Evolutionary conservation across 2,329 filamentous ascomycete genomes (phyloP).

Genomic region (Aspergillus calidoustus): DNA sequence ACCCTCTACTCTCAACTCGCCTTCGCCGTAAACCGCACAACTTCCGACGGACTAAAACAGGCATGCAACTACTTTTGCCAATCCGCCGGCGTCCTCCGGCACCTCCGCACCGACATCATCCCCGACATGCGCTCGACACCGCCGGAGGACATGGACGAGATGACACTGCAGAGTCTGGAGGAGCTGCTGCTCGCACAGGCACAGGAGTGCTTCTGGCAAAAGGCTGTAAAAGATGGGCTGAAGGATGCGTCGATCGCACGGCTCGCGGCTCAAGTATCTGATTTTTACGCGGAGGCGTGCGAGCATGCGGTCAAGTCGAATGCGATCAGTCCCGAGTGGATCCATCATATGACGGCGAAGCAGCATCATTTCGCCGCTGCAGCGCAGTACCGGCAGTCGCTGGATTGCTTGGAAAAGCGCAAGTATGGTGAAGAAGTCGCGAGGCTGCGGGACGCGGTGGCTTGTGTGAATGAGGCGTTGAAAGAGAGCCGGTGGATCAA

Average conservation of each 20-base stretch:
- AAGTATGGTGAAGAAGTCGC: slow-evolving; percentile 97
- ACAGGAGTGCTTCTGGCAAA: slow-evolving; percentile 98
- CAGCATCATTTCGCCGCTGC: slow-evolving; percentile 97
- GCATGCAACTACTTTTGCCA: slow-evolving; percentile 90
- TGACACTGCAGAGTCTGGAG: slow-evolving; percentile 81
- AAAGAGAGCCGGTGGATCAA: slow-evolving; percentile 84
- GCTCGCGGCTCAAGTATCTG: slow-evolving; percentile 85
- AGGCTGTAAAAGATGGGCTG: slow-evolving; percentile 89
- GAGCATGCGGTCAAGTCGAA: slow-evolving; percentile 89
- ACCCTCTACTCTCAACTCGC: slow-evolving; percentile 93
- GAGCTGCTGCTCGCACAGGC: slow-evolving; percentile 88
- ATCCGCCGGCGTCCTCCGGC: slow-evolving; percentile 79
- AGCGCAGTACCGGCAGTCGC: slow-evolving; percentile 88
- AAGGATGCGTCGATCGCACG: slow-evolving; percentile 93
- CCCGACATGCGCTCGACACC: slow-evolving; percentile 82
- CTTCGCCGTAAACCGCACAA: slow-evolving; percentile 75
- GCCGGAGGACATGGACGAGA: slow-evolving; percentile 92
- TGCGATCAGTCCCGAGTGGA: slow-evolving; percentile 90
- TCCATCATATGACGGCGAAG: slow-evolving; percentile 96
- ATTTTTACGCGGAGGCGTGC: slow-evolving; percentile 82
- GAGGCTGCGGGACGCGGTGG: slow-evolving; percentile 77
- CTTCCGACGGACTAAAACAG: slow-evolving; percentile 79
- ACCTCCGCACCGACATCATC: slow-evolving; percentile 76
- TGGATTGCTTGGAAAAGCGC: slow-evolving; percentile 88
- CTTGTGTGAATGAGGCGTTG: slow-evolving; percentile 82